Percentiles rank a stretch among this genome's conserved stretches.
These are phyloP conservation scores for Hippophae gyantsensis DNA, from an alignment of 306 rosid genomes.

Conservation along the genomic window DNA sequence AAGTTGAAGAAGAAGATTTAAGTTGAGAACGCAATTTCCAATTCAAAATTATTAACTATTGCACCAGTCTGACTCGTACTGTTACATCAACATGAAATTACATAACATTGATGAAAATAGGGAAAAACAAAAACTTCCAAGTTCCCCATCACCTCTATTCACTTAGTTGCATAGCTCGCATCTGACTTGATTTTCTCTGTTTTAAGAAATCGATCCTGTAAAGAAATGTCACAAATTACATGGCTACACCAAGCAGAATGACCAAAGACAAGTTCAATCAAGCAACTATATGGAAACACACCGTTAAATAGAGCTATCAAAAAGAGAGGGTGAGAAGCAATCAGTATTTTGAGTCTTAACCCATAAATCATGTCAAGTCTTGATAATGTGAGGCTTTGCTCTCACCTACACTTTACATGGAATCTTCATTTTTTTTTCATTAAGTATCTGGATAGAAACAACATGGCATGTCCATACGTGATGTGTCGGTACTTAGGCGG, in stretches of 20 bases:
- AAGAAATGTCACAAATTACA: conserved; percentile 1
- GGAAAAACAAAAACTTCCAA: background rate
- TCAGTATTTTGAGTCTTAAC: background rate
- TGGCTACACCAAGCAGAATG: background rate
- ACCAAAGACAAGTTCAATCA: background rate
- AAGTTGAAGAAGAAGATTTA: background rate
- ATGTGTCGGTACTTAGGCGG: too few species aligned
- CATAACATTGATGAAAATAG: background rate
- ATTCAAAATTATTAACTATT: conserved; percentile 10
- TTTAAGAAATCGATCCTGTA: conserved; percentile 62
- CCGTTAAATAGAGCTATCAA: background rate
- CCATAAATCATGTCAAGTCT: background rate
- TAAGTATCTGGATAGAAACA: too few species aligned
- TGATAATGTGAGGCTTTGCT: too few species aligned
- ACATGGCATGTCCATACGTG: too few species aligned
- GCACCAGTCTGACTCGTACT: background rate
- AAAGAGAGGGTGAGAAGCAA: background rate
- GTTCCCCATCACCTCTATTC: conserved; percentile 9
- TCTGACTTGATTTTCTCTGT: conserved; percentile 29
- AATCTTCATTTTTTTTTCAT: too few species aligned
- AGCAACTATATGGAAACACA: background rate
- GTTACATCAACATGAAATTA: conserved; percentile 1
- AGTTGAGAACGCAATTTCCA: conserved; percentile 1
- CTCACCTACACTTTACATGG: too few species aligned
- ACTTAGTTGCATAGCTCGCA: conserved; percentile 16